phyloP scores from a whole-genome alignment of 345 rosid species.

The Cardamine occulta region DNA sequence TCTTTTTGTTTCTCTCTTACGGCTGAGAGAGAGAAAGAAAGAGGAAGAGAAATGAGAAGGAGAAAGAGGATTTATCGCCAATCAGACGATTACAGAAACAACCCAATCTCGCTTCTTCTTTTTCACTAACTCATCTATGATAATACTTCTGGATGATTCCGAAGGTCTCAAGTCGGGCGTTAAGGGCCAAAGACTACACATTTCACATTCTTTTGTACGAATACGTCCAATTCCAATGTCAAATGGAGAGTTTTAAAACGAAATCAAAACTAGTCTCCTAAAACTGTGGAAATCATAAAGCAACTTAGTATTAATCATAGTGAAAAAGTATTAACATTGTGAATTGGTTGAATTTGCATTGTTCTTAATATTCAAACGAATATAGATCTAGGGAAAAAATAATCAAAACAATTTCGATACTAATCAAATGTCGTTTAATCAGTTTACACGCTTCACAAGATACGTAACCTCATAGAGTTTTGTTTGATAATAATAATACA shows the following conservation, averaged over 20 bases:
- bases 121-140: slow-evolving; percentile 21
- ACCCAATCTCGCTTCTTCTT: slow-evolving; percentile 40
- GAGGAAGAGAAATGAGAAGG: slow-evolving; percentile 21
- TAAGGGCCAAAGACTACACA: neutral
- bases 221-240: slow-evolving; percentile 20
- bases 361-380: neutral
- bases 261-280: no score
- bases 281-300: no score
- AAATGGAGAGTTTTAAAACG: neutral
- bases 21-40: slow-evolving; percentile 32
- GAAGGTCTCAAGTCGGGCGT: slow-evolving; percentile 32
- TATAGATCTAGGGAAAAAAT: neutral
- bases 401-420: neutral
- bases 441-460: slow-evolving; percentile 40
- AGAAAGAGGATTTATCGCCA: slow-evolving; percentile 46
- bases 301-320: no score
- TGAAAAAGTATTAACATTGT: no score
- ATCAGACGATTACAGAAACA: slow-evolving; percentile 36
- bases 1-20: slow-evolving; percentile 16
- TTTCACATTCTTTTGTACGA: neutral
- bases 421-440: slow-evolving; percentile 1
- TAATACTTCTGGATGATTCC: neutral
- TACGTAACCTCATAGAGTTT: slow-evolving; percentile 15
- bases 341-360: no score
- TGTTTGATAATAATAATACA: slow-evolving; percentile 21